Evolutionary conservation across 202 grass and related monocot genomes (phyloP).

Genomic region (Zizania palustris): DNA sequence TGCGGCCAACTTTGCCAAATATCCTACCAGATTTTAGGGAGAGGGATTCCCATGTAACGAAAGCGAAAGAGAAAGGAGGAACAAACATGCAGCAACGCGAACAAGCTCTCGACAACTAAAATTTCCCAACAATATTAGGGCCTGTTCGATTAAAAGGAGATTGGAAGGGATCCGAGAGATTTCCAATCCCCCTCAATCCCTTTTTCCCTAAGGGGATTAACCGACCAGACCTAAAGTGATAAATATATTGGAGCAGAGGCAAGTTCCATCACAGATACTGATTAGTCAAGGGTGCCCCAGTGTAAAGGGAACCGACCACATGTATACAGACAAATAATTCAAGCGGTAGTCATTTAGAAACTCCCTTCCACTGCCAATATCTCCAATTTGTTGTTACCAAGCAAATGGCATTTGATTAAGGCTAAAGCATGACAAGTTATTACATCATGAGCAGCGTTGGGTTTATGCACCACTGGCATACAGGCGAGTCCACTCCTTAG

Average conservation of each 20-base stretch:
- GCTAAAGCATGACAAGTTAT: slow-evolving; percentile 52
- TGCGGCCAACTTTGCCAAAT: background rate
- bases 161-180: too few relatives aligned
- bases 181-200: too few relatives aligned
- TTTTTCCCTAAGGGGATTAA: too few relatives aligned
- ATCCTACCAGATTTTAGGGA: background rate
- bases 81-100: slow-evolving; percentile 10
- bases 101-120: slow-evolving; percentile 24
- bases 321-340: slow-evolving; percentile 52
- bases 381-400: slow-evolving; percentile 60
- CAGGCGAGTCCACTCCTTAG: slow-evolving; percentile 78
- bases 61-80: background rate
- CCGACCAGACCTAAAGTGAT: too few relatives aligned
- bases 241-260: slow-evolving; percentile 39
- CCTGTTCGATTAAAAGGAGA: too few relatives aligned
- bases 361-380: slow-evolving; percentile 48
- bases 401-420: slow-evolving; percentile 51
- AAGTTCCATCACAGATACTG: slow-evolving; percentile 45
- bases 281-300: slow-evolving; percentile 44
- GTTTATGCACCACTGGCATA: slow-evolving; percentile 64
- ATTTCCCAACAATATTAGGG: slow-evolving; percentile 42
- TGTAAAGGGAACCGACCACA: slow-evolving; percentile 52
- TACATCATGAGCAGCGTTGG: slow-evolving; percentile 30
- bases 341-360: slow-evolving; percentile 38
- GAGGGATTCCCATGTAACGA: background rate